Evolutionary conservation across 1,284 basidiomycete genomes (phyloP), one percentile per base, ranked within the genome.

Genomic region (Caloboletus firmus): DNA sequence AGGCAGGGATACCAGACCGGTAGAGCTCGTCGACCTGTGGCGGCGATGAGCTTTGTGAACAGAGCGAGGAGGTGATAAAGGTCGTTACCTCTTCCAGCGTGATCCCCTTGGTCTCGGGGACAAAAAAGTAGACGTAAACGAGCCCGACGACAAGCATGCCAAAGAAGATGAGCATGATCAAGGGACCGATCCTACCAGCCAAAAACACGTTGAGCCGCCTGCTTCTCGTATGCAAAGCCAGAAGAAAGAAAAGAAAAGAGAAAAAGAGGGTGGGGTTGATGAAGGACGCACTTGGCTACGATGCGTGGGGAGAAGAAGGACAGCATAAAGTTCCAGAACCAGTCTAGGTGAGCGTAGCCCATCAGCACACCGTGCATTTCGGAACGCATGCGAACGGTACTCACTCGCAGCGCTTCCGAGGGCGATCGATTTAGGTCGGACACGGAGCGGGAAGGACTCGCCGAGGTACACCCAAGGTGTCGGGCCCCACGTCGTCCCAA

Each of bases 141-240:
- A 79, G 83, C 24, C 86, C 89, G 62, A 87, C 84, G 30, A 85
- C 64, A 12, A 91, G 77, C 79, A 87, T 85, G 58, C 89, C 88
- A 64, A 84, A 89, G 75, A 89, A 89, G 63, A 88, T 82, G 57
- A 89, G 67, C 44, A 91, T 74, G 67, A 92, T 91, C 56, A 89
- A 76, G 17, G 89, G 87, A 1, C 89, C 87, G 57, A 91, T 92
- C 52, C 78, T 79, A 39, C 13, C 20, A 32, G 13, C n/a, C 28
- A 35, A 24, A 44, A 5, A n/a, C 24, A 6, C 12, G 30, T 47
- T 22, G 36, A 46, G 34, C 37, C 18, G 17, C n/a, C 10, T 18
- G 20, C 46, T 52, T 45, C 28, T 31, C 30, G 44, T 6, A 13
- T 4, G 6, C 11, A 15, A 12, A 4, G 1, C 11, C 11, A 17